Evolutionary conservation across 2,329 filamentous ascomycete genomes (phyloP), one percentile per base, ranked within the genome.

Genomic region (Metarhizium rileyi): DNA sequence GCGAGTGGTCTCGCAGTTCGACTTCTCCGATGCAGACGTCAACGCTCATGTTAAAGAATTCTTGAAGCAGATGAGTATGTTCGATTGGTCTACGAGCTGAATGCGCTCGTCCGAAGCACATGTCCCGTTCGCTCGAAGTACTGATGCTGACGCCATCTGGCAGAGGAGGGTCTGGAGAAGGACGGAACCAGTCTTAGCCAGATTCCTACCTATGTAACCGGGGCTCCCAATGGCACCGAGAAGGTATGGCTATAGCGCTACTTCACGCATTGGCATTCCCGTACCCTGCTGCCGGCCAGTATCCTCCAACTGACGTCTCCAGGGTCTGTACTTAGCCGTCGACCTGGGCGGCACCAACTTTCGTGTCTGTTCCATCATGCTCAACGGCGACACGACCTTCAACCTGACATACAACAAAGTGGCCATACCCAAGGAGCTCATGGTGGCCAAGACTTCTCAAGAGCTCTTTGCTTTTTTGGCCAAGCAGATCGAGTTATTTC

Each of bases 291-390:
- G 14, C 33, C 16, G 22, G 9, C 16, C 45, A 26, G 46, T 38
- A 8, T 35, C 22, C 46, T 18, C 42, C 16, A 33, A 28, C n/a
- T n/a, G n/a, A 27, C 38, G 45, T 22, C 45, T 18, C 20, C 59
- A 94, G 89, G 93, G 93, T 44, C 76, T 96, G 36, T 98, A 96
- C 71, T 83, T 98, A 63, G 91, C 93, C 36, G 90, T 98, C 56
- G 93, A 98, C 63, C 79, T 98, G n/a, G 93, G 93, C 54, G 93
- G 93, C 60, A 98, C 93, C 56, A 98, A 98, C 73, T 95, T 97
- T 70, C 86, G 93, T 59, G 93, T 98, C 62, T 98, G 93, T 73
- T 96, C 91, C 41, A 86, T 98, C 62, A 80, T 87, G 59, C 77
- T 98, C 53, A 90, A 95, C 65, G 93, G 93, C 62, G 89, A 97